Conservation (phyloP, 139 green algal species). For the Medakamo hakoo region DNA sequence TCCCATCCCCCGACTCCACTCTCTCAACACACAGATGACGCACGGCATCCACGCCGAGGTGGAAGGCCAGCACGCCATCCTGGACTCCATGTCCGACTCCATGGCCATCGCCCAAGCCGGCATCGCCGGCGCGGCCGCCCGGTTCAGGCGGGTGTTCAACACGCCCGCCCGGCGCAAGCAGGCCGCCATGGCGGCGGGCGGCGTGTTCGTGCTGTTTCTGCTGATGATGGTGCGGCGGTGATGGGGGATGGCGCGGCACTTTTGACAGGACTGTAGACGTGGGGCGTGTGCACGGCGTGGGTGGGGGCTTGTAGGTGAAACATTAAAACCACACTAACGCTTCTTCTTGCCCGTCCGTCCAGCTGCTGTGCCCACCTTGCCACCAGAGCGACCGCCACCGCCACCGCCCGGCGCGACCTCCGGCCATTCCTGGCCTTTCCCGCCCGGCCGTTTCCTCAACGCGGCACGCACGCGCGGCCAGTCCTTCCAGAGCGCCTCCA, state of each 20-base stretch:
- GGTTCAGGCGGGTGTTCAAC: not conserved
- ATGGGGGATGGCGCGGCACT: too few species aligned
- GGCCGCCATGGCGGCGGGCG: not conserved
- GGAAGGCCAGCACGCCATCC: constrained; percentile 32
- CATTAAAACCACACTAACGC: too few species aligned
- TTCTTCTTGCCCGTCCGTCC: too few species aligned
- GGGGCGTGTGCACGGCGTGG: too few species aligned
- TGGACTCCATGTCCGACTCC: constrained; percentile 36
- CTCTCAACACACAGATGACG: constrained; percentile 50
- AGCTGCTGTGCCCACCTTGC: too few species aligned
- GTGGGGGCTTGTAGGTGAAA: too few species aligned
- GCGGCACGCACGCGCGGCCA: not conserved
- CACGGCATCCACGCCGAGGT: constrained; percentile 41
- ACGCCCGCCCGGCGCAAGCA: not conserved
- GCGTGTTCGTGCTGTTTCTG: not conserved
- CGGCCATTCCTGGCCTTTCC: not conserved
- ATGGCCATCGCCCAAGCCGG: not conserved
- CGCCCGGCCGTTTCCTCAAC: too few species aligned
- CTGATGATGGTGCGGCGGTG: not conserved
- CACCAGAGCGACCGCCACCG: too few species aligned
- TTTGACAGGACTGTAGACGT: too few species aligned
- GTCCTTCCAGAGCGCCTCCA: not conserved
- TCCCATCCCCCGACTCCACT: too few species aligned
- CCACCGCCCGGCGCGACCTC: too few species aligned
- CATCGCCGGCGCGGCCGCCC: not conserved